Base-by-base conservation (phyloP, 2,329 filamentous ascomycete species). In the Diaporthe nobilis region DNA sequence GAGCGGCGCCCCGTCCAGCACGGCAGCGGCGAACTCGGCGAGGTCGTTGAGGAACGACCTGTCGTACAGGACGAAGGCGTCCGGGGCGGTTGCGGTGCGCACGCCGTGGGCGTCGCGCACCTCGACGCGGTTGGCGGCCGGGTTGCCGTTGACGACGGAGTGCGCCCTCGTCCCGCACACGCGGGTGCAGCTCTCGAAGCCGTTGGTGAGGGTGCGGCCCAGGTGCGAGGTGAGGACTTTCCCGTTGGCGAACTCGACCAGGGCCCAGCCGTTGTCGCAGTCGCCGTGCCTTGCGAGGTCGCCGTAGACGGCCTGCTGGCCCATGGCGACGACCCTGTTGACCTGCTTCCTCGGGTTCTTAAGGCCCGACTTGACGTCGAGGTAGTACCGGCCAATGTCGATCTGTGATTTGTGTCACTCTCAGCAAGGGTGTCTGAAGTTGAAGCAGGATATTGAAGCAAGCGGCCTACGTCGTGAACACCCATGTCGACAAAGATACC, bases 171-270 rank as follows among this genome's bases (percentile, higher is more conserved):
- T 84, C 68, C 83, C 83, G 2, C 79, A 82, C 25, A 84, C 78
- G 63, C 83, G 82, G 4, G 82, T 84, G 49, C 77, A 79, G 61
- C 80, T 79, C 73, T 85, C 83, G 58, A 83, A 82, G 49, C 83
- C 83, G 72, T 83, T 82, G 13, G 82, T 81, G 77, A 83, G 80
- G 44, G 82, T 85, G 71, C 83, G 82, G 42, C 82, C 82, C 65
- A 81, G 79, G 78, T 82, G 81, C 42, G 81, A 79, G 55, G 81
- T 82, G 10, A 82, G 80, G 42, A 84, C 80, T 76, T 84, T 83
- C 31, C 83, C 83, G 72, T 82, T 83, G 78, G 81, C 79, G 78
- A 84, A 84, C 76, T 85, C 83, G 13, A 84, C 81, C 10, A 84
- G 76, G 4, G 79, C 83, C 72, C 82, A 80, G 9, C 80, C 83